These are phyloP conservation scores for Beverwykella pulmonaria DNA, from an alignment of 495 filamentous ascomycete species.

Conservation along the genomic window DNA sequence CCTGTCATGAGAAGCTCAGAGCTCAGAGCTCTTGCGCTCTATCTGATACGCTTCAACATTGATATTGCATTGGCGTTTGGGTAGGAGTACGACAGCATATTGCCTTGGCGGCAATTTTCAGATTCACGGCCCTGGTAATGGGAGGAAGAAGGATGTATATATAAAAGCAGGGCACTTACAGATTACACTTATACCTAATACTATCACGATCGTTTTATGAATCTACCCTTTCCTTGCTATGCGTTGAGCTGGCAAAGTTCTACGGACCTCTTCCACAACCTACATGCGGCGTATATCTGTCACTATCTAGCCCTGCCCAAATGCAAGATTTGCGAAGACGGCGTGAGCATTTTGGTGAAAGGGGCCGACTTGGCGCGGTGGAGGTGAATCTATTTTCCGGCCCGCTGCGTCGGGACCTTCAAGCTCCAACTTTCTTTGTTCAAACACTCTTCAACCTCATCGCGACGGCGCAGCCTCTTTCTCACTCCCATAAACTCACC, in stretches of 20 bases:
- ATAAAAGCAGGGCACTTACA: not conserved
- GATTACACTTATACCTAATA: not conserved
- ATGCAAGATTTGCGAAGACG: too few relatives aligned
- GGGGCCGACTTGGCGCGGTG: not conserved
- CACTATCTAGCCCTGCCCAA: too few relatives aligned
- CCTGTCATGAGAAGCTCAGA: not conserved
- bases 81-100: not conserved
- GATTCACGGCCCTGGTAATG: conserved; percentile 10
- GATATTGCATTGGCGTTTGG: conserved; percentile 7
- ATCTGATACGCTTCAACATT: not conserved
- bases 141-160: conserved; percentile 5
- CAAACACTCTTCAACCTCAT: not conserved
- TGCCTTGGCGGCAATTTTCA: not conserved
- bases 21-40: not conserved
- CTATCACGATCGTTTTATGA: not conserved
- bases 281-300: too few relatives aligned
- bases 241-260: too few relatives aligned
- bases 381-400: conserved; percentile 4
- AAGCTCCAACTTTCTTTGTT: conserved; percentile 12
- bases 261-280: too few relatives aligned
- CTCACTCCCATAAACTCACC: not conserved
- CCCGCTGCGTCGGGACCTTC: not conserved
- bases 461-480: not conserved
- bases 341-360: too few relatives aligned
- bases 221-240: not conserved